These are phyloP conservation scores for Colletotrichum camelliae DNA, from an alignment of 2,329 filamentous ascomycete genomes.

Conservation along the genomic window DNA sequence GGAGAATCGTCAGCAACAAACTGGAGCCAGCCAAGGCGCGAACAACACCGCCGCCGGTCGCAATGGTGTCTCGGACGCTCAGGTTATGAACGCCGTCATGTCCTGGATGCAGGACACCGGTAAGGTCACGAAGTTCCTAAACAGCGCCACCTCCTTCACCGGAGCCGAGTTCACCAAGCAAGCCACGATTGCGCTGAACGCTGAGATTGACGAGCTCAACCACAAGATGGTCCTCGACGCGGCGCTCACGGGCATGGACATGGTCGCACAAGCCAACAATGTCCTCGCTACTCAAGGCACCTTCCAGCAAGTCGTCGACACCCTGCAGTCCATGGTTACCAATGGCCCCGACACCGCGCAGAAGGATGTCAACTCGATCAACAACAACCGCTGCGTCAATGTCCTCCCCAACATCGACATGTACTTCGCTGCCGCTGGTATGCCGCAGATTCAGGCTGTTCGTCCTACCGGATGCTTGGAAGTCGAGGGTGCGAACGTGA, in stretches of 20 bases:
- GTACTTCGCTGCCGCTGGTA: conserved; percentile 26
- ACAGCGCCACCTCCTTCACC: conserved; percentile 24
- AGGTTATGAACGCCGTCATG: conserved; percentile 25
- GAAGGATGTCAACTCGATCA: conserved; percentile 24
- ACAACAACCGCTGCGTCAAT: conserved; percentile 27
- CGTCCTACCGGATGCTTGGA: conserved; percentile 26
- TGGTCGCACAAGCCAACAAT: conserved; percentile 21
- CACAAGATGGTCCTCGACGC: conserved; percentile 26
- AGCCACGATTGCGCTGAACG: conserved; percentile 26
- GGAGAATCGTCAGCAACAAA: background rate
- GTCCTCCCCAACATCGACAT: conserved; percentile 28
- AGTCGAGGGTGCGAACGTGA: conserved; percentile 11
- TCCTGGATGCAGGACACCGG: conserved; percentile 25
- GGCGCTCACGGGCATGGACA: conserved; percentile 12
- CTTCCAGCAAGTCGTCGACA: conserved; percentile 25
- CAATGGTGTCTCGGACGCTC: conserved; percentile 20
- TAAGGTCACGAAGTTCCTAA: conserved; percentile 26
- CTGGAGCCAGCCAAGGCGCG: background rate
- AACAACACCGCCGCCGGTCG: background rate
- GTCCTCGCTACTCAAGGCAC: conserved; percentile 25
- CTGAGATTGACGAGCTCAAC: conserved; percentile 27
- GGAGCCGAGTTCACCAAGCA: conserved; percentile 25
- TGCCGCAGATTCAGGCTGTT: conserved; percentile 9
- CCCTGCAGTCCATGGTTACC: conserved; percentile 25
- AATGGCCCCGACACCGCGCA: conserved; percentile 25